Evolutionary conservation across 768 basidiomycete genomes (phyloP).

Genomic region (Leucocoprinus birnbaumii): DNA sequence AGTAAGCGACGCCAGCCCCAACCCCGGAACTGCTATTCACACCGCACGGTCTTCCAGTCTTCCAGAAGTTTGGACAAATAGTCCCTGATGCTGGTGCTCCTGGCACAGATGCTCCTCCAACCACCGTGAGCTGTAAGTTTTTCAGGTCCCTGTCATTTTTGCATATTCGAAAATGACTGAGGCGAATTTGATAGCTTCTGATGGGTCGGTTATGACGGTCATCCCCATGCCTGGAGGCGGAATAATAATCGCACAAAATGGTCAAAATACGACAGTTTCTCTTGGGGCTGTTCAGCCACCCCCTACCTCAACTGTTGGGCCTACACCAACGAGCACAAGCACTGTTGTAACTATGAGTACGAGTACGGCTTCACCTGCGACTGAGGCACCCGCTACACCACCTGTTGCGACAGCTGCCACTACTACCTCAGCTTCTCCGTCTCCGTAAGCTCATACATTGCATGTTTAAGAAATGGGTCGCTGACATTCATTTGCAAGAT

Average conservation of each 20-base stretch:
- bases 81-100: conserved; percentile 1
- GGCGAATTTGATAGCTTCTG: not conserved
- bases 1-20: not conserved
- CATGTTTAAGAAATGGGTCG: no score
- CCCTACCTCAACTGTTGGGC: not conserved
- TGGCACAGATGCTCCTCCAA: not conserved
- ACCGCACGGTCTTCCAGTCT: not conserved
- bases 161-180: not conserved
- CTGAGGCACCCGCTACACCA: not conserved
- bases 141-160: not conserved
- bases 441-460: not conserved
- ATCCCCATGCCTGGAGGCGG: not conserved
- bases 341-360: not conserved
- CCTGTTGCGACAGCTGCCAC: not conserved
- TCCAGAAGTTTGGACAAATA: not conserved
- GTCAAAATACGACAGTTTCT: not conserved
- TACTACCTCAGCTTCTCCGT: not conserved
- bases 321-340: conserved; percentile 1
- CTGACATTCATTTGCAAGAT: no score
- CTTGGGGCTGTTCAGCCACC: not conserved
- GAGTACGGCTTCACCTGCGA: not conserved
- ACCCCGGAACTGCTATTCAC: not conserved
- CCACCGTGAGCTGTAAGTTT: not conserved
- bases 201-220: not conserved
- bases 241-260: not conserved